Percentiles rank a stretch among this genome's conserved stretches.
phyloP scores from a whole-genome alignment of 2,329 filamentous ascomycete genomes.

The Trichoderma harzianum region DNA sequence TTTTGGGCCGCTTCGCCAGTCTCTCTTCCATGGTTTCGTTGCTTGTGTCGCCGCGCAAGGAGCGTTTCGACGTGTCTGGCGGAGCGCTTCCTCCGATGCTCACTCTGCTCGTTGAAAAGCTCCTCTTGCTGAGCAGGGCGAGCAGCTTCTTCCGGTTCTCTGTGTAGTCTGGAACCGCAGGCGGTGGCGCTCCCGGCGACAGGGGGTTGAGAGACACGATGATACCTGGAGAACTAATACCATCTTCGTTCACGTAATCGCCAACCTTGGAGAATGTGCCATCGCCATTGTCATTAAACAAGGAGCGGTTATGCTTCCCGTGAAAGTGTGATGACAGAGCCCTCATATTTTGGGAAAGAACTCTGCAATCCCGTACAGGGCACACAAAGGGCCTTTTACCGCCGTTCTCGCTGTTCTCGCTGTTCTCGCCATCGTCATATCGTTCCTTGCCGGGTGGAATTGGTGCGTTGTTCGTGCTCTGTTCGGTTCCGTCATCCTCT shows the following conservation, averaged over 20 bases:
- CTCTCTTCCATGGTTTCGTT: neutral
- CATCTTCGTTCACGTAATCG: constrained; percentile 25
- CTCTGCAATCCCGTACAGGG: constrained; percentile 37
- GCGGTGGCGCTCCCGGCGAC: constrained; percentile 20
- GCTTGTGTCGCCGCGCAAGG: neutral
- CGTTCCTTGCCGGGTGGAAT: constrained; percentile 8
- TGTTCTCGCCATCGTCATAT: neutral
- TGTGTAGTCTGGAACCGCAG: constrained; percentile 5
- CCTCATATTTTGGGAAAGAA: constrained; percentile 25
- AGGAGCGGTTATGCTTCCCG: neutral
- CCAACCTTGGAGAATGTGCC: constrained; percentile 36
- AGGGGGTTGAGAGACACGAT: constrained; percentile 29
- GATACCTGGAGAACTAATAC: constrained; percentile 28
- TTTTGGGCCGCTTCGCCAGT: constrained; percentile 6
- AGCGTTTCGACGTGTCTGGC: neutral
- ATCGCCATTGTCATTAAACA: constrained; percentile 41
- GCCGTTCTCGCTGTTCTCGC: constrained; percentile 10
- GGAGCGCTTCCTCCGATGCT: neutral
- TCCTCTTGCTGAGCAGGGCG: neutral
- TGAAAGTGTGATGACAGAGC: constrained; percentile 22
- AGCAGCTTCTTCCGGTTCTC: neutral
- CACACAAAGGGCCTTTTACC: constrained; percentile 32
- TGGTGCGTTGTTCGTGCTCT: constrained; percentile 1
- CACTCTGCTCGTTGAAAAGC: neutral
- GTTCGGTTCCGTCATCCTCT: neutral